Conservation (phyloP, 208 protist genomes). For the Porcisia deanei region DNA sequence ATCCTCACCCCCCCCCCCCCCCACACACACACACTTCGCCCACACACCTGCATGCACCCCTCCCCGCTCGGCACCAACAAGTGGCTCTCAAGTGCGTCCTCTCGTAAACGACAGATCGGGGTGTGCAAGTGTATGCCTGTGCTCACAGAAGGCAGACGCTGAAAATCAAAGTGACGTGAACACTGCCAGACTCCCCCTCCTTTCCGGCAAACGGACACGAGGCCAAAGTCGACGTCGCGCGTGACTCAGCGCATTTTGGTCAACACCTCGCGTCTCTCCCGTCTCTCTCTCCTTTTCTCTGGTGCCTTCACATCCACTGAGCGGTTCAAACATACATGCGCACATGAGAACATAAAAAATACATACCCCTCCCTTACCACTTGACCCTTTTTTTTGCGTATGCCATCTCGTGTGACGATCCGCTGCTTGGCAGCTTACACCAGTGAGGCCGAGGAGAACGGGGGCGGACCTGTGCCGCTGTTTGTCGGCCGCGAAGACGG, state of each 20-base stretch:
- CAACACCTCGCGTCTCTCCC: background rate
- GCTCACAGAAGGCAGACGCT: background rate
- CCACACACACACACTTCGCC: background rate
- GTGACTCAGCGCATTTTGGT: background rate
- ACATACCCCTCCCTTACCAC: background rate
- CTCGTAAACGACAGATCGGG: background rate
- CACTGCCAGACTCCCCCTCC: background rate
- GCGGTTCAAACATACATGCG: background rate
- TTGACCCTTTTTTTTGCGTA: background rate
- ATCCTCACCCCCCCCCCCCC: background rate
- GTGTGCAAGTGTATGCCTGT: background rate
- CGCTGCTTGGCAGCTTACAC: conserved; percentile 50
- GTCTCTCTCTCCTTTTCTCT: too few relatives aligned
- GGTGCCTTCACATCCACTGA: background rate
- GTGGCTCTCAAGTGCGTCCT: conserved; percentile 1
- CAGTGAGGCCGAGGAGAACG: conserved; percentile 37
- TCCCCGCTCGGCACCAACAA: background rate
- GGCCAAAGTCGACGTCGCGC: too few relatives aligned
- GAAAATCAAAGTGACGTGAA: background rate
- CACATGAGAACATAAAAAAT: background rate
- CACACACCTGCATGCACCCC: background rate
- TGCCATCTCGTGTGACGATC: conserved; percentile 42
- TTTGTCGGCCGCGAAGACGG: conserved; percentile 80
- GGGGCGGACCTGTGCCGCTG: conserved; percentile 41
- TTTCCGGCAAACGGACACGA: background rate